These are phyloP conservation scores for Persicaria maculosa DNA, from an alignment of 148 eudicot genomes.

Conservation along the genomic window DNA sequence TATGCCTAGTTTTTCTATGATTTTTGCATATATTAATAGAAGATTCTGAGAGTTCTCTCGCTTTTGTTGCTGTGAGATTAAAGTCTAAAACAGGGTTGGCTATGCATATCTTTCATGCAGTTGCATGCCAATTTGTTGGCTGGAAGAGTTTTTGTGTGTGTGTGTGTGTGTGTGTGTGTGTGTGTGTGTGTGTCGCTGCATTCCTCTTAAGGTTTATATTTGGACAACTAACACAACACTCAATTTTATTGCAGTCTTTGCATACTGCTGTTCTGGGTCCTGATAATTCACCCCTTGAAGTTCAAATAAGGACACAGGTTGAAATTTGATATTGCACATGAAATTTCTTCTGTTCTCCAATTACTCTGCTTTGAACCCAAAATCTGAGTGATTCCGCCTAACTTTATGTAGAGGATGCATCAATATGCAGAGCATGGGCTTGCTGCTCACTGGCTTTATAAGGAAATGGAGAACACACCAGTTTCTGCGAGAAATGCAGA, in stretches of 20 bases:
- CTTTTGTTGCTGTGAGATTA: not conserved
- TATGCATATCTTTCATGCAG: not conserved
- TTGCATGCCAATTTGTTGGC: not conserved
- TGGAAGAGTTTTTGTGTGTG: not conserved
- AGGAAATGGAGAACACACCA: conserved; percentile 55
- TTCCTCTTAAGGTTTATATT: not conserved
- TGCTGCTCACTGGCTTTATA: conserved; percentile 99
- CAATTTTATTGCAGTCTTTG: conserved; percentile 63
- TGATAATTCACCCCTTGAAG: conserved; percentile 76
- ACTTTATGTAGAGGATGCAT: conserved; percentile 70
- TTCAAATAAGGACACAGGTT: conserved; percentile 96
- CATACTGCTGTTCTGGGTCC: conserved; percentile 95
- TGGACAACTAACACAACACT: not conserved
- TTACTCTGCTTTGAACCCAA: conserved; percentile 7
- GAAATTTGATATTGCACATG: not conserved
- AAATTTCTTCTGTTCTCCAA: not conserved
- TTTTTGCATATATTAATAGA: not conserved
- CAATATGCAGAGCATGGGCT: conserved; percentile 94
- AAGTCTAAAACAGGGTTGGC: not conserved
- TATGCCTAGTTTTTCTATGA: too few relatives aligned
- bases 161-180: not conserved
- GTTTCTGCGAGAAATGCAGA: conserved; percentile 27
- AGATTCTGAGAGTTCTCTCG: not conserved
- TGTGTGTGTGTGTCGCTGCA: not conserved
- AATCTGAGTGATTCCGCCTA: not conserved